Evolutionary conservation across 2,329 filamentous ascomycete species (phyloP), one percentile per base, ranked within the genome.

Genomic region (Magnaporthales sp.): DNA sequence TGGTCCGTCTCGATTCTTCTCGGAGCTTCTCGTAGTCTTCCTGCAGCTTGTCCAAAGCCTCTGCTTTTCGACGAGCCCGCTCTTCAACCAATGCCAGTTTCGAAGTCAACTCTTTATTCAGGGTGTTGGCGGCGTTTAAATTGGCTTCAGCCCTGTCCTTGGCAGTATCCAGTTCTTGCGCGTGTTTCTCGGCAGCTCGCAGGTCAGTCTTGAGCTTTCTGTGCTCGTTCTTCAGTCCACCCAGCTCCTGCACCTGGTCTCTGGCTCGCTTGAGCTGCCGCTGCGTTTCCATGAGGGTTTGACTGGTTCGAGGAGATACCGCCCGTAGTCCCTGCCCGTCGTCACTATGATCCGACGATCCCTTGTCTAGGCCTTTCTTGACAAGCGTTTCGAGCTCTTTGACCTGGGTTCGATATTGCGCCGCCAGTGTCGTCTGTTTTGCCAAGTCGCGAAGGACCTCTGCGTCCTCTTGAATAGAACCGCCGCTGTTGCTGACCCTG

Each of bases 371-470:
- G 24, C 77, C 70, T 1, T 80, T 79, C 67, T 79, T 82, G 19
- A 84, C 76, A 70, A 83, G 75, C 3, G 76, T 75, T 67, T 87
- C 84, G 66, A 89, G 78, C 68, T 88, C 84, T 68, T 86, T 82
- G 9, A 89, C 84, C 66, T 85, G 84, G 30, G 80, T 79, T 68
- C 83, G 82, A 74, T 89, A 89, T 69, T 88, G 82, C 0, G 81
- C 75, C 15, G 84, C 83, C 13, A 88, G 77, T 2, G 83, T 80
- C 1, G 85, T 88, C 73, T 89, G 86, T 67, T 83, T 81, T 13
- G 80, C 80, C 38, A 89, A 78, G 65, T 87, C 84, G 66, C 81
- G 80, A 29, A 84, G 75, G 62, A 87, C 71, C 56, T 80, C 79
- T 2, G 80, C 75, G 15, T 80, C 80, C 13, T 54, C 38, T 9